Conservation (phyloP, 768 basidiomycete species). For the Lactifluus echinatus region DNA sequence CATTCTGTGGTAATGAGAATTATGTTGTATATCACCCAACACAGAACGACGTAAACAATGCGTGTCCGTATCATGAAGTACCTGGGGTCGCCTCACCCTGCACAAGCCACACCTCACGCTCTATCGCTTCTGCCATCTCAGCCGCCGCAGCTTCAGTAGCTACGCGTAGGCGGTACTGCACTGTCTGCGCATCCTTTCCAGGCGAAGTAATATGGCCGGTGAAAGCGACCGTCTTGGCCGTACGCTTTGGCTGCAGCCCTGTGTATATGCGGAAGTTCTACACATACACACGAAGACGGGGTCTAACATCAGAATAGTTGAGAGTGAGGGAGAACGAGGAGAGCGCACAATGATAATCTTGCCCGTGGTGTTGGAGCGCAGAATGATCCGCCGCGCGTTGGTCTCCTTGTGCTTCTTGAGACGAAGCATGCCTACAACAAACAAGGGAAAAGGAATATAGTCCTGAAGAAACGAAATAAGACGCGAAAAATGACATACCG, state of each 20-base stretch:
- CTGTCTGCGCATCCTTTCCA: conserved; percentile 32
- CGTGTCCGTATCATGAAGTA: too few relatives aligned
- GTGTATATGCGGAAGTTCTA: conserved; percentile 70
- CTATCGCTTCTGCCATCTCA: conserved; percentile 31
- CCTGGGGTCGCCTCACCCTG: conserved; percentile 29
- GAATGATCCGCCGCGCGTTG: conserved; percentile 47
- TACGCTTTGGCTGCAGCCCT: conserved; percentile 44
- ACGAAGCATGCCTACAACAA: conserved; percentile 47
- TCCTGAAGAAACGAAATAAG: not conserved
- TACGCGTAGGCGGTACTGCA: conserved; percentile 54
- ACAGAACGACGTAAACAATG: too few relatives aligned
- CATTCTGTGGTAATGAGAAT: too few relatives aligned
- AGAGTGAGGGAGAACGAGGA: not conserved
- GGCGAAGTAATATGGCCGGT: conserved; percentile 52
- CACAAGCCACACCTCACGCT: conserved; percentile 35
- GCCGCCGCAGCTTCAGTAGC: conserved; percentile 50
- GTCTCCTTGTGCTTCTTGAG: conserved; percentile 68
- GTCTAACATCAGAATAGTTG: not conserved
- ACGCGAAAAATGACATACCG: conserved; percentile 36
- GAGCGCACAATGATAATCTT: conserved; percentile 62
- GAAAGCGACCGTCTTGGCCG: conserved; percentile 51
- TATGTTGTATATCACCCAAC: too few relatives aligned
- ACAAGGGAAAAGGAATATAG: not conserved
- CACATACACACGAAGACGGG: not conserved
- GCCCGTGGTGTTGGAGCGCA: conserved; percentile 67